These are phyloP conservation scores for Leptographium wingfieldii DNA, from an alignment of 2,329 filamentous ascomycete genomes.

Conservation along the genomic window DNA sequence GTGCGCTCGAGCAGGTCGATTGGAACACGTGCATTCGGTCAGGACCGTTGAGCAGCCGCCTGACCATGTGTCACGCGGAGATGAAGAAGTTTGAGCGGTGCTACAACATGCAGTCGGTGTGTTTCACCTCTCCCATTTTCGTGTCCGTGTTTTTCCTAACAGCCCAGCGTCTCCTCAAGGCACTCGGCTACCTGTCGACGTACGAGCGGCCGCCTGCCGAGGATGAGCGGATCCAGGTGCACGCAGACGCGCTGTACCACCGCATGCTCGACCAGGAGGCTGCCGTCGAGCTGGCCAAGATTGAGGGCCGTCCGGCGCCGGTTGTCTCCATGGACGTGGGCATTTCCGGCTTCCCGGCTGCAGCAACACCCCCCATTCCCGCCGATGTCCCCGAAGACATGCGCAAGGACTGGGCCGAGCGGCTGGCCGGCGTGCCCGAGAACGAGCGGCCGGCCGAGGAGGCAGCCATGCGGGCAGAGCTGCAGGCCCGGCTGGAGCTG, in stretches of 20 bases:
- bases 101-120: constrained; percentile 74
- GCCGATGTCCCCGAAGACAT: constrained; percentile 31
- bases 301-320: constrained; percentile 44
- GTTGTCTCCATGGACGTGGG: constrained; percentile 32
- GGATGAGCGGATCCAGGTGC: constrained; percentile 88
- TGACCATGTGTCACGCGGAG: constrained; percentile 73
- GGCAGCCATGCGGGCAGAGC: constrained; percentile 49
- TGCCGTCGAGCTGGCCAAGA: constrained; percentile 56
- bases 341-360: constrained; percentile 14
- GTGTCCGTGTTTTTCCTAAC: neutral
- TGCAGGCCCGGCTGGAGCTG: constrained; percentile 47
- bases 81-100: constrained; percentile 71
- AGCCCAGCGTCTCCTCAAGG: constrained; percentile 68
- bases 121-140: constrained; percentile 12
- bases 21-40: constrained; percentile 71
- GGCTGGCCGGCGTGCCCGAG: constrained; percentile 43
- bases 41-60: constrained; percentile 52
- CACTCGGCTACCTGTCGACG: constrained; percentile 70
- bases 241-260: constrained; percentile 82
- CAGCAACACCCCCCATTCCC: constrained; percentile 18
- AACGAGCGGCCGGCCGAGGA: constrained; percentile 50
- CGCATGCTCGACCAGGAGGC: constrained; percentile 75
- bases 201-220: constrained; percentile 50
- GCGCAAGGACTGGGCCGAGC: constrained; percentile 38
- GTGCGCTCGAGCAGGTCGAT: constrained; percentile 71